phyloP scores from a whole-genome alignment of 192 early-diverging fungal genomes.

The Podila clonocystis region DNA sequence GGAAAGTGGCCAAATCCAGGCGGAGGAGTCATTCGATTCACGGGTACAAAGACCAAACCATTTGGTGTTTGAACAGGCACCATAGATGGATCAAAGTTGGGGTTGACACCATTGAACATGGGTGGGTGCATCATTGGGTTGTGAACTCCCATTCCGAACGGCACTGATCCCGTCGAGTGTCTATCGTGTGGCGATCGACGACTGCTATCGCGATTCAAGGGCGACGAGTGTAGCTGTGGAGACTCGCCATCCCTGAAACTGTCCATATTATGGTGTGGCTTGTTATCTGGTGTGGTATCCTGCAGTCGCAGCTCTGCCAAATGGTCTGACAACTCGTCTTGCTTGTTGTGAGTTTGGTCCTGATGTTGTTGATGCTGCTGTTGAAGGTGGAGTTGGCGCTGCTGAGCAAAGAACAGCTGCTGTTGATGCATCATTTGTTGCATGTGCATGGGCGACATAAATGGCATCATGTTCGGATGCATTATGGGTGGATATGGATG shows the following conservation, averaged over 20 bases:
- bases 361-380: conserved; percentile 5
- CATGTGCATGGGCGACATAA: conserved; percentile 1
- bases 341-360: neutral
- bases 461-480: conserved; percentile 1
- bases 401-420: neutral
- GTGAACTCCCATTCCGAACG: conserved; percentile 2
- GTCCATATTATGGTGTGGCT: neutral
- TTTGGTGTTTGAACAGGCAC: conserved; percentile 17
- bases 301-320: neutral
- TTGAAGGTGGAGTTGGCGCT: neutral
- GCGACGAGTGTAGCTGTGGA: neutral
- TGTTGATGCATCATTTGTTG: neutral
- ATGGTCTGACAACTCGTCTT: neutral
- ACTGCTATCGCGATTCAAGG: neutral
- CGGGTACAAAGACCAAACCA: conserved; percentile 20
- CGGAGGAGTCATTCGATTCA: conserved; percentile 30
- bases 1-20: conserved; percentile 40
- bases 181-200: conserved; percentile 10
- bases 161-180: conserved; percentile 15
- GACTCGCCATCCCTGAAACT: neutral
- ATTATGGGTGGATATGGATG: conserved; percentile 2
- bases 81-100: neutral
- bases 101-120: conserved; percentile 14
- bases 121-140: neutral
- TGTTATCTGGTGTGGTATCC: neutral